These are phyloP conservation scores for Sugiyamaella neomexicana DNA, from an alignment of 1,139 yeast genomes.

Conservation along the genomic window DNA sequence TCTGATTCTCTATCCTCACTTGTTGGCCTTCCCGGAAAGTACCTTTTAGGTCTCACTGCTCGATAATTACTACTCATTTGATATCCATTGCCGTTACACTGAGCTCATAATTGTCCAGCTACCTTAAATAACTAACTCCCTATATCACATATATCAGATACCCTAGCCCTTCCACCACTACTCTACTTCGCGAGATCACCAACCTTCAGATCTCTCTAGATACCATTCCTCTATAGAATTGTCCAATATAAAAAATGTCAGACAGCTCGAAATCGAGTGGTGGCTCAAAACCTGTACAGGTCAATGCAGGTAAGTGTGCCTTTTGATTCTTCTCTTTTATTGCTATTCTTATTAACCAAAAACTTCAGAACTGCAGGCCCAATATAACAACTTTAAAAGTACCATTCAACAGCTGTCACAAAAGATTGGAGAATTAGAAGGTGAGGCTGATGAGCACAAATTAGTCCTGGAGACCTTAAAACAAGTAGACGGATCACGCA, in stretches of 20 bases:
- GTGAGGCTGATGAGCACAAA: constrained; percentile 46
- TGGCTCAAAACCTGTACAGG: constrained; percentile 24
- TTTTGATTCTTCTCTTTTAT: neutral
- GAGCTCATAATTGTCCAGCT: too few relatives aligned
- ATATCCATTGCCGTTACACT: too few relatives aligned
- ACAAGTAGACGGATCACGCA: constrained; percentile 53
- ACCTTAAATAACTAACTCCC: neutral
- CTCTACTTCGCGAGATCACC: too few relatives aligned
- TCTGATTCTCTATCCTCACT: constrained; percentile 22
- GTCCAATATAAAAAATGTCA: constrained; percentile 22
- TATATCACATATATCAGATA: neutral
- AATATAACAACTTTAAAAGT: constrained; percentile 45
- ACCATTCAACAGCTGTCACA: constrained; percentile 41
- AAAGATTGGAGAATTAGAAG: constrained; percentile 46
- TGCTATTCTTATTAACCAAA: constrained; percentile 9
- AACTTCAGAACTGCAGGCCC: constrained; percentile 42
- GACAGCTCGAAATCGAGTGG: constrained; percentile 17
- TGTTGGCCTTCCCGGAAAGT: constrained; percentile 32
- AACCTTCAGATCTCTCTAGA: too few relatives aligned
- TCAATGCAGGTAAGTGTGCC: constrained; percentile 27
- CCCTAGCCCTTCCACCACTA: neutral
- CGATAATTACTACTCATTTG: constrained; percentile 6
- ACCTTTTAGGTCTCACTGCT: constrained; percentile 21
- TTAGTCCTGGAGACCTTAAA: constrained; percentile 49
- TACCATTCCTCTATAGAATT: too few relatives aligned